These are phyloP conservation scores for Backusella circina DNA, from an alignment of 192 early-diverging fungal genomes.

Conservation along the genomic window DNA sequence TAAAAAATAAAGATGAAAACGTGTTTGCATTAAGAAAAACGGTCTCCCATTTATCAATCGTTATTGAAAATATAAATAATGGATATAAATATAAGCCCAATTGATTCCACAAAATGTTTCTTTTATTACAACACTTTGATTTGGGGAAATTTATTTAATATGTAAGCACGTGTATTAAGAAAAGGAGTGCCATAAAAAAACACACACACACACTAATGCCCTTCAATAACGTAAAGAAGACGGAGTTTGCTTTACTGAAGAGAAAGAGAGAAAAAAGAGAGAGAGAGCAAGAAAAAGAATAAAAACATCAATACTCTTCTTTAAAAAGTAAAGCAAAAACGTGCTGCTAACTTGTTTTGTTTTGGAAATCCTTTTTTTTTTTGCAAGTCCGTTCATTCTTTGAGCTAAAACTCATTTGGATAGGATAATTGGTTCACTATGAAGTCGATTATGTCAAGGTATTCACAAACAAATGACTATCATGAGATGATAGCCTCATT, in stretches of 20 bases:
- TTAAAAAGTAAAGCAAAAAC: background rate
- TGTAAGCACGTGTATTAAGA: background rate
- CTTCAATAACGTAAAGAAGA: background rate
- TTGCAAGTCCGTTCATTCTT: background rate
- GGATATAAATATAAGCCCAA: background rate
- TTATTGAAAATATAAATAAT: background rate
- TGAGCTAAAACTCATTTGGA: background rate
- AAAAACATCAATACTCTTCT: background rate
- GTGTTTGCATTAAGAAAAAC: background rate
- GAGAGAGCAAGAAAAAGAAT: background rate
- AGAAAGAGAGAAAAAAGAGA: background rate
- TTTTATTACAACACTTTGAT: background rate
- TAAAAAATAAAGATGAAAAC: background rate
- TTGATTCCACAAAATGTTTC: background rate
- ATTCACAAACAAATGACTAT: background rate
- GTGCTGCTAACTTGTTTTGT: background rate
- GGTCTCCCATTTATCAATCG: background rate
- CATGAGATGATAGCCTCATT: background rate
- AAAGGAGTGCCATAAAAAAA: background rate
- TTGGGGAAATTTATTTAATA: background rate
- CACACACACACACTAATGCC: background rate
- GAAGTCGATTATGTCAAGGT: background rate
- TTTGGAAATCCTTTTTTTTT: background rate
- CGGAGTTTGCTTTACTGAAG: background rate
- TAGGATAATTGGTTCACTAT: background rate